A percentile compares a stretch with the other conserved stretches of the same genome.
phyloP scores from a whole-genome alignment of 2,329 filamentous ascomycete genomes.

The Penicillium sp. region DNA sequence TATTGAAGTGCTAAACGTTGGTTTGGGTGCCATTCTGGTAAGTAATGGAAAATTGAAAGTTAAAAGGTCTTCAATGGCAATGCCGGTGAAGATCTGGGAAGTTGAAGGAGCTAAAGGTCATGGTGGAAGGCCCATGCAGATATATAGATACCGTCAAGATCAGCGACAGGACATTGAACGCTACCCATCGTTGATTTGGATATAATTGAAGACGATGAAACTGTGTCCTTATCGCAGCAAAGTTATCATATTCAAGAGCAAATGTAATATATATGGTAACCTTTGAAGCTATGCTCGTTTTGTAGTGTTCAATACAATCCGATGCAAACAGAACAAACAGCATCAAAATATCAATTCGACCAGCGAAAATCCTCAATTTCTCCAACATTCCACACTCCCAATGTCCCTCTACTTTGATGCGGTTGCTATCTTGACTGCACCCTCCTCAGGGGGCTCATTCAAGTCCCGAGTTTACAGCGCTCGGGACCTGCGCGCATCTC shows the following conservation, averaged over 20 bases:
- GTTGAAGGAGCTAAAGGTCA: background rate
- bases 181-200: background rate
- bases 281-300: too few species aligned
- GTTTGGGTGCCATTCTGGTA: conserved; percentile 6
- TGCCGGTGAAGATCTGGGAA: background rate
- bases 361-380: conserved; percentile 6
- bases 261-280: background rate
- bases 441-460: conserved; percentile 73
- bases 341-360: background rate
- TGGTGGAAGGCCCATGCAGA: background rate
- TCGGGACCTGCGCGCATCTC: conserved; percentile 72
- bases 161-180: background rate
- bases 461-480: conserved; percentile 77
- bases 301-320: background rate
- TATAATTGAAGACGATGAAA: background rate
- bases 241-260: too few species aligned
- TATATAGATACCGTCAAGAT: background rate
- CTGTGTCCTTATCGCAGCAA: background rate
- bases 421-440: conserved; percentile 66
- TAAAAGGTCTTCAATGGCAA: background rate
- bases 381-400: conserved; percentile 3
- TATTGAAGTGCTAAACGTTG: conserved; percentile 16
- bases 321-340: conserved; percentile 30
- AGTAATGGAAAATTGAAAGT: background rate
- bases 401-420: conserved; percentile 98